Evolutionary conservation across 1,284 basidiomycete genomes (phyloP), one percentile per base, ranked within the genome.

Genomic region (Leccinum huronense): DNA sequence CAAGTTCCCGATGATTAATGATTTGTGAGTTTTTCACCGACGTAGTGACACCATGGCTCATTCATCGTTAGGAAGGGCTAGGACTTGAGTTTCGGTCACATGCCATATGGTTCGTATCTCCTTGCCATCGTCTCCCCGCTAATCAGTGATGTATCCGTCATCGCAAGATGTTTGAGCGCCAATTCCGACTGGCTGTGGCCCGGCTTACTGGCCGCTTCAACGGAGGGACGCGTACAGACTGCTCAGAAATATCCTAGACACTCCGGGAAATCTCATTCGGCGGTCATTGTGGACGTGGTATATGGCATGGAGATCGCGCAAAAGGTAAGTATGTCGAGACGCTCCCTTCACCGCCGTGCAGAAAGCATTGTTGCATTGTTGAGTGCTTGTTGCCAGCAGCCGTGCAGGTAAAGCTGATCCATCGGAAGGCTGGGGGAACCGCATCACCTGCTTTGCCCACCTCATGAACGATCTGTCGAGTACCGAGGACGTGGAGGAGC

Each of bases 41-140:
- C 36, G 36, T 38, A 38, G 13, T 7, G 36, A 38, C 6, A 38
- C 36, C 36, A 38, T 38, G 36, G 36, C 36, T 38, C 33, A 74
- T 36, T 7, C 36, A 7, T 56, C 33, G 3, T 31, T 59, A 84
- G 82, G 40, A 81, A 82, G 78, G 84, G 82, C 3, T 84, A 80
- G 80, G 78, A 81, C 23, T 84, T 81, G 77, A 80, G 80, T 57
- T 80, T 85, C 58, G 80, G 77, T 0, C 80, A 84, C 63, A 84
- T 84, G 81, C 80, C 75, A 8, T 84, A 84, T 54, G 82, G 78
- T 78, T 59, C 16, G 72, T 68, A 16, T 63, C 58, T 58, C 16
- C 2, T 48, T 65, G 3, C 27, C 33, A 14, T 64, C 23, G 13
- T 7, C 2, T 34, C 7, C 30, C 3, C 19, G 36, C 5, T 38